Conservation (phyloP, 2,329 filamentous ascomycete genomes). For the Pseudopyricularia cyperi region DNA sequence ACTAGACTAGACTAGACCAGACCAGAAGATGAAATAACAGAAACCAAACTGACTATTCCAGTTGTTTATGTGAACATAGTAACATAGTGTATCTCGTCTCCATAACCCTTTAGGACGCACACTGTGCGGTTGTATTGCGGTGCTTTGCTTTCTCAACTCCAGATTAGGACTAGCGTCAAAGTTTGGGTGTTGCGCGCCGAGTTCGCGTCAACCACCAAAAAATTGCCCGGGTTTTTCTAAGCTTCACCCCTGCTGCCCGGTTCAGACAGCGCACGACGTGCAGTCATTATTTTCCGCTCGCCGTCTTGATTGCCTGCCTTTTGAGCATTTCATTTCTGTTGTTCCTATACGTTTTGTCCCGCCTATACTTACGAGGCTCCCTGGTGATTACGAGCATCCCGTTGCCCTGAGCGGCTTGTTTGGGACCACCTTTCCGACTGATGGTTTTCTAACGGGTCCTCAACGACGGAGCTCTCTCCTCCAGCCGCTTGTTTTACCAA, state of each 20-base stretch:
- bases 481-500: background rate
- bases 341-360: no score
- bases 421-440: background rate
- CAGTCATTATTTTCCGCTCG: background rate
- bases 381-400: background rate
- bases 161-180: background rate
- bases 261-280: background rate
- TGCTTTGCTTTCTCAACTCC: background rate
- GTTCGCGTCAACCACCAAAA: background rate
- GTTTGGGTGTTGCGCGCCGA: background rate
- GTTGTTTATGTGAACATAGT: no score
- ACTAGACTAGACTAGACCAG: no score
- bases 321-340: background rate
- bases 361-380: background rate
- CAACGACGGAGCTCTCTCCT: background rate
- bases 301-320: background rate
- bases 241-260: background rate
- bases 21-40: background rate
- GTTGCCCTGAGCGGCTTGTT: background rate
- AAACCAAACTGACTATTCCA: background rate
- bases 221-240: background rate
- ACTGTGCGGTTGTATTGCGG: background rate
- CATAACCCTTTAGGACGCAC: background rate
- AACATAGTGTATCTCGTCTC: no score
- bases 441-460: conserved; percentile 1